Evolutionary conservation across 2,329 filamentous ascomycete species (phyloP).

Genomic region (Sporothrix pseudoabietina): DNA sequence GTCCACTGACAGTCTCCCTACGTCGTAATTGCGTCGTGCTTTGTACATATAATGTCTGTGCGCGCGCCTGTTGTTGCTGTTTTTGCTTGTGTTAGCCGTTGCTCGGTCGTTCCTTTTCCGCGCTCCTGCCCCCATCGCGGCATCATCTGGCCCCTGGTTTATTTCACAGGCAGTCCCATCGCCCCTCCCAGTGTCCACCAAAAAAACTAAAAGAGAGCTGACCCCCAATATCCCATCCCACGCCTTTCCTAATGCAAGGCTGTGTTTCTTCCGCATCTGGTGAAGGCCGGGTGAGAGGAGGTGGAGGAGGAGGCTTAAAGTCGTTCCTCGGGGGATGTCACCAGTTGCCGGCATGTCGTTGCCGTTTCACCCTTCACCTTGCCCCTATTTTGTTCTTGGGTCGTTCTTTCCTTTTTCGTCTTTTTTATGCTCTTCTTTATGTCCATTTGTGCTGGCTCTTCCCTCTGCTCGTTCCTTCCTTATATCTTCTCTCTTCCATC

Average conservation of each 20-base stretch:
- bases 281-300: neutral
- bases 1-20: neutral
- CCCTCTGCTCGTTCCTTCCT: neutral
- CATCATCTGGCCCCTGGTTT: constrained; percentile 11
- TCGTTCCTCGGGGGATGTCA: neutral
- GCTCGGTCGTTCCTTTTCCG: neutral
- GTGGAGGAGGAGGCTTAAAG: neutral
- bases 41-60: no score
- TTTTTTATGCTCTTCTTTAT: neutral
- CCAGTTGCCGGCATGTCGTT: neutral
- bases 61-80: neutral
- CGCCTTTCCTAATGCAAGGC: constrained; percentile 12
- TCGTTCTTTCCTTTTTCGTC: neutral
- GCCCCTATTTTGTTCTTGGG: neutral
- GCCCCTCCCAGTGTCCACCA: constrained; percentile 4
- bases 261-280: constrained; percentile 7
- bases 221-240: neutral
- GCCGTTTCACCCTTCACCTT: neutral
- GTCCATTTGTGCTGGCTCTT: neutral
- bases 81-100: neutral
- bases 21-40: no score
- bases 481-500: neutral
- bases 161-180: constrained; percentile 18
- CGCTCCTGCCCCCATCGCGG: constrained; percentile 11
- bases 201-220: neutral